Percentiles rank a stretch among this genome's conserved stretches.
These are phyloP conservation scores for Eucalyptus grandis DNA, from an alignment of 345 rosid species.

Conservation along the genomic window DNA sequence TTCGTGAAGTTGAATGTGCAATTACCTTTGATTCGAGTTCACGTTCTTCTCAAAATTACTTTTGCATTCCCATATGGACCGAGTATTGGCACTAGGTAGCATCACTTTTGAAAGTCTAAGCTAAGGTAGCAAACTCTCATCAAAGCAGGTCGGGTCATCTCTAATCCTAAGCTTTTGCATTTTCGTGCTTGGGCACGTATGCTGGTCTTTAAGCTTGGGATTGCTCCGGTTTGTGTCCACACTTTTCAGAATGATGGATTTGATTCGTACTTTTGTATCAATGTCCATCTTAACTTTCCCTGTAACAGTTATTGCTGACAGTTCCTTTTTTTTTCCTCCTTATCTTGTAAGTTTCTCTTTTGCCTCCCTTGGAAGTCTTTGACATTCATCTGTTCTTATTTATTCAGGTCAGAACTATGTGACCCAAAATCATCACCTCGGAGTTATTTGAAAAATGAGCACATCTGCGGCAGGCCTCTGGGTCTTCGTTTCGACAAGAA, in stretches of 20 bases:
- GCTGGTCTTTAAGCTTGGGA: not conserved
- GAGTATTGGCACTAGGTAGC: not conserved
- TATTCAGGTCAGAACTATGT: slow-evolving; percentile 66
- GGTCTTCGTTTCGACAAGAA: slow-evolving; percentile 81
- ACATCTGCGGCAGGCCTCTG: slow-evolving; percentile 89
- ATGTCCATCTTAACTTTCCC: not conserved
- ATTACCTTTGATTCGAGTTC: not conserved
- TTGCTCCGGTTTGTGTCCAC: not conserved
- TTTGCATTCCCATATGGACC: not conserved
- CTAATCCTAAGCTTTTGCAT: not conserved
- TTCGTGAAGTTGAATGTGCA: not conserved
- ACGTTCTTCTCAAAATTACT: not conserved
- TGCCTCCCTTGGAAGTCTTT: not conserved
- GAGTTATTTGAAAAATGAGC: slow-evolving; percentile 68
- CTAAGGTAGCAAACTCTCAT: not conserved
- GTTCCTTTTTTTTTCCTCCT: not conserved
- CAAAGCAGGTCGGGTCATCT: not conserved
- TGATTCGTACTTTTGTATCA: not conserved
- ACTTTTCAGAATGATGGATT: not conserved
- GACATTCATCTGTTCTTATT: not conserved
- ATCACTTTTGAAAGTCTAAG: not conserved
- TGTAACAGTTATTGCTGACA: not conserved
- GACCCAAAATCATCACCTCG: slow-evolving; percentile 50
- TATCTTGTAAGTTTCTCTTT: not conserved
- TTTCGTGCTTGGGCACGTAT: not conserved